Conservation (phyloP, 2,329 filamentous ascomycete genomes). For the Beauveria sp. region DNA sequence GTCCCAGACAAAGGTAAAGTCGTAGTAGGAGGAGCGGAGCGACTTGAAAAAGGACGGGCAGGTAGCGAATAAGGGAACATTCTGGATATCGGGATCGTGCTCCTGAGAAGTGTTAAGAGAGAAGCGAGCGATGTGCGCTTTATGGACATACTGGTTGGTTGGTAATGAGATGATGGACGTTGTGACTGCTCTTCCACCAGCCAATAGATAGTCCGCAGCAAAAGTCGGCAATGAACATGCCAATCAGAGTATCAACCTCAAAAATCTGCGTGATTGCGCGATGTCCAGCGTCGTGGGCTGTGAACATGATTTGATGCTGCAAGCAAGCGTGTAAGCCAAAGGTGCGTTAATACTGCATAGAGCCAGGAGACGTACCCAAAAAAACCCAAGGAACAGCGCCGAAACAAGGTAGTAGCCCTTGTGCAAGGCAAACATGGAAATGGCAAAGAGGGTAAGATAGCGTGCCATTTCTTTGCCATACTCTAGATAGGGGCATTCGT, state of each 20-base stretch:
- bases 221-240: slow-evolving; percentile 56
- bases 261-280: slow-evolving; percentile 55
- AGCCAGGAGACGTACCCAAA: slow-evolving; percentile 40
- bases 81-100: slow-evolving; percentile 55
- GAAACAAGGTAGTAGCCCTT: slow-evolving; percentile 50
- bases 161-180: slow-evolving; percentile 60
- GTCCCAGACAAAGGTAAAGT: slow-evolving; percentile 58
- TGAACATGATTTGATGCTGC: slow-evolving; percentile 62
- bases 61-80: slow-evolving; percentile 62
- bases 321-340: slow-evolving; percentile 13
- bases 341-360: background rate
- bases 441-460: slow-evolving; percentile 42
- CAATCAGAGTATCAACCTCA: slow-evolving; percentile 50
- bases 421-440: slow-evolving; percentile 38
- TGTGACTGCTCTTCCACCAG: slow-evolving; percentile 65
- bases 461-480: slow-evolving; percentile 53
- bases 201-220: slow-evolving; percentile 59
- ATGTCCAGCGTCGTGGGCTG: slow-evolving; percentile 58
- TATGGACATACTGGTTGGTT: slow-evolving; percentile 45
- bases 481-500: slow-evolving; percentile 49
- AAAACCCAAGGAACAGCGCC: slow-evolving; percentile 51
- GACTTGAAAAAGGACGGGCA: slow-evolving; percentile 58
- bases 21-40: slow-evolving; percentile 58
- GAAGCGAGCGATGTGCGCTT: background rate
- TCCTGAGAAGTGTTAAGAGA: slow-evolving; percentile 27